These are phyloP conservation scores for Eimeria acervulina DNA, from an alignment of 169 alveolate genomes.

Conservation along the genomic window DNA sequence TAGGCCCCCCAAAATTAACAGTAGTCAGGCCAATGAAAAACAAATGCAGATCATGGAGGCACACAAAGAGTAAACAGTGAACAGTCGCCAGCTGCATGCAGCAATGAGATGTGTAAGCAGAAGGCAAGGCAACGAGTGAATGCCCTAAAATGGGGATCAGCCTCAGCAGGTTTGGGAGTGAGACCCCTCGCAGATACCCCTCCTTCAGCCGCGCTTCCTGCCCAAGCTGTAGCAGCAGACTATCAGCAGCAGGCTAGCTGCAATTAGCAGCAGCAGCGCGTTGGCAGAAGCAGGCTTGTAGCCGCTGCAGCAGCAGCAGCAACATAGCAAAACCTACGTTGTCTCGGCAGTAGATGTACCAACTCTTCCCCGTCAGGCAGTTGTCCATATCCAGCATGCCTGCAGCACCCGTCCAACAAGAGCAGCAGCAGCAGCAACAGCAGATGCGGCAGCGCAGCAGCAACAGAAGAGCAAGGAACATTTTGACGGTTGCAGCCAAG, in stretches of 20 bases:
- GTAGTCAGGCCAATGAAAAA: not conserved
- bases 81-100: not conserved
- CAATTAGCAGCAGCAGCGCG: slow-evolving; percentile 29
- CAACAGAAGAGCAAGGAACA: not conserved
- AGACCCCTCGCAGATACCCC: not conserved
- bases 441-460: not conserved
- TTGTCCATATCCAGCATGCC: slow-evolving; percentile 45
- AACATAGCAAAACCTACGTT: slow-evolving; percentile 32
- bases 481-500: not conserved
- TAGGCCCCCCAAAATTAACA: not conserved
- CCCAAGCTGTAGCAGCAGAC: not conserved
- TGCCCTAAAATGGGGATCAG: not conserved
- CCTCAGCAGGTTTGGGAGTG: not conserved
- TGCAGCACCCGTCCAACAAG: slow-evolving; percentile 29
- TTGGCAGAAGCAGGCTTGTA: not conserved
- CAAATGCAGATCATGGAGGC: not conserved
- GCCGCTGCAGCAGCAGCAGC: not conserved
- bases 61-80: not conserved
- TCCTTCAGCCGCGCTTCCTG: not conserved
- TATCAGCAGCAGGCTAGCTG: not conserved
- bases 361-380: slow-evolving; percentile 72
- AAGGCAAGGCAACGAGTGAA: not conserved
- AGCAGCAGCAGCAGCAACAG: slow-evolving; percentile 13
- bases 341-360: slow-evolving; percentile 74
- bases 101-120: not conserved